Base-by-base conservation (phyloP, 345 rosid genomes). In the Aethionema arabicum region DNA sequence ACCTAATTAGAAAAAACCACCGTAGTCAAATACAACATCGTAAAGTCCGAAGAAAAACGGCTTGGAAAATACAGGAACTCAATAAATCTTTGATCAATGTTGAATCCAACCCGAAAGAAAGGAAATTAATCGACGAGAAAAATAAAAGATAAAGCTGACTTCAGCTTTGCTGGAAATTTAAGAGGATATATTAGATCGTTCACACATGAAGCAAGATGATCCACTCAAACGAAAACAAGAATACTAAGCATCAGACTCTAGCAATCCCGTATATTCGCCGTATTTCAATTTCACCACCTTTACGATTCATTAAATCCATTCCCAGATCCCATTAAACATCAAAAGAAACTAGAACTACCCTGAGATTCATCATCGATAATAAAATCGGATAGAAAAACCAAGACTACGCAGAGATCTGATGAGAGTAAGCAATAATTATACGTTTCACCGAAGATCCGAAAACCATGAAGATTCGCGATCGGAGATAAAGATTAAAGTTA, bases 321-420 rank as follows among this genome's bases (percentile, higher is more conserved):
- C 2, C 32, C 44, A 51, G 75, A 64, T 69, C 66, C 5, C 12
- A 63, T 13, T 7, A 57, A 6, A 39, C 4, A 11, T 39, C 31
- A 9, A 55, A 15, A 7, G 21, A 56, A 32, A 48, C 45, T n/a
- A 63, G 1, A 41, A 30, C 14, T 47, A 0, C 9, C 5, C 7
- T 32, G 4, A 11, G 31, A 4, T 13, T 49, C 35, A 33, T 56
- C 52, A 27, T 63, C 31, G 9, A 62, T 13, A 4, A 62, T 12
- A 0, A 7, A 21, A 27, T 0, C 39, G 5, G 3, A 30, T 4
- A 27, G 14, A 4, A 43, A 10, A 57, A 63, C 41, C 32, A 50
- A 50, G 11, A 51, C 61, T 64, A 51, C 0, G 11, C 59, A 56
- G 54, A 70, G 74, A 70, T 70, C 64, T 56, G 45, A 56, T 14